phyloP scores from a whole-genome alignment of 495 filamentous ascomycete species.

The Penicillium manginii region DNA sequence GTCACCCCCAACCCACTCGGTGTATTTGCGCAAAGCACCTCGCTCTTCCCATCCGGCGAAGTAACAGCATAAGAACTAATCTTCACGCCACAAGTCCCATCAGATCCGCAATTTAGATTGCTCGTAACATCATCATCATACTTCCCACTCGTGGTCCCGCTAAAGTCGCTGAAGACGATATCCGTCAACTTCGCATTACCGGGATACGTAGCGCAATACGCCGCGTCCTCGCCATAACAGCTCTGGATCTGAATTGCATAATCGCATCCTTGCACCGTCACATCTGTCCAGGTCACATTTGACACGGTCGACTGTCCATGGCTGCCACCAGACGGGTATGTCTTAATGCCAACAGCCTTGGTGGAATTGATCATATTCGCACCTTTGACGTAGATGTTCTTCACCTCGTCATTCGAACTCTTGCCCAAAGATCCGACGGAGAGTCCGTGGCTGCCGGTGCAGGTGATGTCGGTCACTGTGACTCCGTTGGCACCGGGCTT shows the following conservation, averaged over 20 bases:
- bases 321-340: constrained; percentile 41
- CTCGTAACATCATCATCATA: constrained; percentile 44
- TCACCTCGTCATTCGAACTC: constrained; percentile 33
- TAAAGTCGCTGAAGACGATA: constrained; percentile 41
- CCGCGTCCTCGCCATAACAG: constrained; percentile 46
- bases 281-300: constrained; percentile 46
- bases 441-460: constrained; percentile 47
- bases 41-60: constrained; percentile 35
- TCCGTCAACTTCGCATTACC: constrained; percentile 38
- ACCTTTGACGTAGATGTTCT: constrained; percentile 42
- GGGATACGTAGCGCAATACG: constrained; percentile 43
- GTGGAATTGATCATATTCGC: constrained; percentile 46
- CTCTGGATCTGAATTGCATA: constrained; percentile 55
- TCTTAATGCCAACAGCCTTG: constrained; percentile 50
- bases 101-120: constrained; percentile 44
- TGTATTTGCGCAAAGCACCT: constrained; percentile 48
- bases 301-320: constrained; percentile 41
- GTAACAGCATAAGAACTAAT: constrained; percentile 37
- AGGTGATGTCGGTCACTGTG: constrained; percentile 39
- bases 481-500: constrained; percentile 46
- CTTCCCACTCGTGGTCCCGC: constrained; percentile 42
- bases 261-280: constrained; percentile 43
- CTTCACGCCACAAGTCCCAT: constrained; percentile 42
- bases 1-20: constrained; percentile 37
- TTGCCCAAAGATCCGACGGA: constrained; percentile 46